phyloP scores from a whole-genome alignment of 2,329 filamentous ascomycete species.

The Colletotrichum tanaceti region DNA sequence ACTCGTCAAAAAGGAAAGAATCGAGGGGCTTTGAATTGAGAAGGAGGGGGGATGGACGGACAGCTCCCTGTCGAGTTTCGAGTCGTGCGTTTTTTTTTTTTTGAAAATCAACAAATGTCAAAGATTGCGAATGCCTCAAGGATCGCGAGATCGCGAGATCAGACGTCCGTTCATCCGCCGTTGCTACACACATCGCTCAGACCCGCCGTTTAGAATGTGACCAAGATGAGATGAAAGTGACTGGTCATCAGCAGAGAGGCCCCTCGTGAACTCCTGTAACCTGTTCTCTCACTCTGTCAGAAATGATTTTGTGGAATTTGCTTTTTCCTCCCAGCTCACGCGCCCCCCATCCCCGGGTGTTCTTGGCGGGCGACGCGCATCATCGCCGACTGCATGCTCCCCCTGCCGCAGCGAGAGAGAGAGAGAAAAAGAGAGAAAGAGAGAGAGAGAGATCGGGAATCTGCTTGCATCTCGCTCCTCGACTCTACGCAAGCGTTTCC shows the following conservation, averaged over 20 bases:
- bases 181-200: neutral
- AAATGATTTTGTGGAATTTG: constrained; percentile 18
- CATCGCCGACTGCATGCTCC: constrained; percentile 1
- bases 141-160: neutral
- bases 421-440: too few species aligned
- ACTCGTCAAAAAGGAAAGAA: constrained; percentile 29
- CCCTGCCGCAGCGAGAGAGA: too few species aligned
- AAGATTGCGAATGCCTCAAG: neutral
- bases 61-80: constrained; percentile 4
- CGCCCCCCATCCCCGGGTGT: constrained; percentile 33
- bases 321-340: constrained; percentile 19
- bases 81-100: neutral
- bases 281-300: neutral
- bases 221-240: neutral
- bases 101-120: neutral
- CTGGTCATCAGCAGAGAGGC: neutral
- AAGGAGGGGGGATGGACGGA: too few species aligned
- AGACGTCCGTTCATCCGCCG: too few species aligned
- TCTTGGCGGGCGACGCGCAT: constrained; percentile 19
- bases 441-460: constrained; percentile 33
- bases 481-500: constrained; percentile 26
- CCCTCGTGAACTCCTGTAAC: constrained; percentile 7
- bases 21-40: neutral
- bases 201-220: neutral
- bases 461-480: constrained; percentile 5